These are phyloP conservation scores for Cladosporium sp. DNA, from an alignment of 2,329 filamentous ascomycete species.

Conservation along the genomic window DNA sequence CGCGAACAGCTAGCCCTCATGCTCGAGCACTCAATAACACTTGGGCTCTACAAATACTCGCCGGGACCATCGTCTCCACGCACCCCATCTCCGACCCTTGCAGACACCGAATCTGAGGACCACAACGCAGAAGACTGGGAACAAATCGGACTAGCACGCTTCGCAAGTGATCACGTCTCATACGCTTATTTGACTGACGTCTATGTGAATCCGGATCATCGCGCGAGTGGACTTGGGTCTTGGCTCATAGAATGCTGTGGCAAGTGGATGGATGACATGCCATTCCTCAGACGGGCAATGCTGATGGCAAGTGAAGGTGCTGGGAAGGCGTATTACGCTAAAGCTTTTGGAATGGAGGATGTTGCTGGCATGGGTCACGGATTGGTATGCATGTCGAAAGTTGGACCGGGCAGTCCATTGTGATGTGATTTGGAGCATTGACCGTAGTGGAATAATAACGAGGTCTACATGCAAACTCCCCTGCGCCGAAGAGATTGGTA, in stretches of 20 bases:
- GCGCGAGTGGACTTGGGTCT: slow-evolving; percentile 20
- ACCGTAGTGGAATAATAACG: neutral
- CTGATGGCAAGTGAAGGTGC: slow-evolving; percentile 18
- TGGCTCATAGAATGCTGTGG: slow-evolving; percentile 24
- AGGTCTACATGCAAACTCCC: too few relatives aligned
- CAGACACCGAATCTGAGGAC: slow-evolving; percentile 3
- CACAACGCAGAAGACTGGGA: slow-evolving; percentile 12
- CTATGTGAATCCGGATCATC: slow-evolving; percentile 19
- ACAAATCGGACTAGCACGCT: slow-evolving; percentile 27
- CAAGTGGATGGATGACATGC: slow-evolving; percentile 19
- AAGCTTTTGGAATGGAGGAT: slow-evolving; percentile 19
- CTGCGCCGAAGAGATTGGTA: too few relatives aligned
- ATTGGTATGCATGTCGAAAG: slow-evolving; percentile 16
- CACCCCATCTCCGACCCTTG: slow-evolving; percentile 21
- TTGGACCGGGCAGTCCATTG: slow-evolving; percentile 1
- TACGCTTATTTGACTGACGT: slow-evolving; percentile 27
- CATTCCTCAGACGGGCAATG: slow-evolving; percentile 20
- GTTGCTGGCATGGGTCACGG: slow-evolving; percentile 14
- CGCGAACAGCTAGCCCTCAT: slow-evolving; percentile 17
- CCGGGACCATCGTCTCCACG: slow-evolving; percentile 22
- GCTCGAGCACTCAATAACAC: slow-evolving; percentile 24
- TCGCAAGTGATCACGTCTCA: slow-evolving; percentile 26
- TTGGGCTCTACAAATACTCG: slow-evolving; percentile 24
- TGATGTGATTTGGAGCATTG: neutral
- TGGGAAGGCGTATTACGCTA: slow-evolving; percentile 21